A percentile compares a stretch with the other conserved stretches of the same genome.
Conservation (phyloP, 345 rosid species). For the Aurinia saxatilis region DNA sequence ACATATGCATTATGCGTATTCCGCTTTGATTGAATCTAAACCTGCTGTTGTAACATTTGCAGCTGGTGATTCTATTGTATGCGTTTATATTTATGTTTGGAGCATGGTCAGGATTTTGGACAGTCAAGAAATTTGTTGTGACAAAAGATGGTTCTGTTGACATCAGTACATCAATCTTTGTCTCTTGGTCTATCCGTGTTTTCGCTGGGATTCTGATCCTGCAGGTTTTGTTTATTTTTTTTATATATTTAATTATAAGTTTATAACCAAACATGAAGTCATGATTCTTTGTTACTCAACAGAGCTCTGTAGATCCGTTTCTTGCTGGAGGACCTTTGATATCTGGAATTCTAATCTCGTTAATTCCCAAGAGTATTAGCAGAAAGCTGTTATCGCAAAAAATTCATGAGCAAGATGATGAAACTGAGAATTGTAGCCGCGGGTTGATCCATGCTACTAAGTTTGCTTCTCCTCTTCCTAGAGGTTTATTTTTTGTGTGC, state of each 20-base stretch:
- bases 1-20: neutral
- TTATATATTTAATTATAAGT: neutral
- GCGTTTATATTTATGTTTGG: conserved; percentile 51
- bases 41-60: neutral
- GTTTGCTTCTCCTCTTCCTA: conserved; percentile 13
- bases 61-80: conserved; percentile 53
- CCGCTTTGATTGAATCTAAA: neutral
- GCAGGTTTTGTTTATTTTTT: conserved; percentile 38
- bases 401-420: neutral
- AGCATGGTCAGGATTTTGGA: conserved; percentile 94
- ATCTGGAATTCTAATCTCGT: conserved; percentile 23
- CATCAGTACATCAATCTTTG: conserved; percentile 46
- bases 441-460: neutral
- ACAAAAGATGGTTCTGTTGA: conserved; percentile 70
- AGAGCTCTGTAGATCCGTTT: conserved; percentile 74
- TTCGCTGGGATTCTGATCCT: conserved; percentile 51
- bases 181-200: conserved; percentile 64
- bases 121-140: conserved; percentile 58
- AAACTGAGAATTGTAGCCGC: neutral
- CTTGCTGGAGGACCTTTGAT: conserved; percentile 52
- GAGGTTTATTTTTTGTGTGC: neutral
- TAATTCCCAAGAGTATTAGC: neutral
- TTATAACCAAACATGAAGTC: neutral
- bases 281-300: conserved; percentile 11
- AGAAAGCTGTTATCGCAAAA: neutral